These are phyloP conservation scores for Galerina marginata DNA, from an alignment of 768 basidiomycete genomes.

Conservation along the genomic window DNA sequence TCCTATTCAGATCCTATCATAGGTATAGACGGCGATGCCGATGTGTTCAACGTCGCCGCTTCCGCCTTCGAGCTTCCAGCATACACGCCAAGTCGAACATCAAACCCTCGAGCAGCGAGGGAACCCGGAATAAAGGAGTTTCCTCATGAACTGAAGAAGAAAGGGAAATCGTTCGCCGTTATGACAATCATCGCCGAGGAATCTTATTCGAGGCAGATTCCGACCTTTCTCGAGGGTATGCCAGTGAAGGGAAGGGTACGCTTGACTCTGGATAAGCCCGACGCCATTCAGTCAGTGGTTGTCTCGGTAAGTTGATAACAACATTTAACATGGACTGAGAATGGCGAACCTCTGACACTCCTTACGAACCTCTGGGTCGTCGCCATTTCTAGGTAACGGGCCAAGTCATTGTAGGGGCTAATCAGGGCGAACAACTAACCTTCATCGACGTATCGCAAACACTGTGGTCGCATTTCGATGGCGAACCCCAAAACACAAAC, in stretches of 20 bases:
- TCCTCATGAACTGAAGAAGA: slow-evolving; percentile 27
- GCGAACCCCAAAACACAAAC: slow-evolving; percentile 29
- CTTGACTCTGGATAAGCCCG: slow-evolving; percentile 39
- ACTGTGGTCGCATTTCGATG: slow-evolving; percentile 43
- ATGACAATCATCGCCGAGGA: slow-evolving; percentile 52
- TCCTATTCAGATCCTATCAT: background rate
- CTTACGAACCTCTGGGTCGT: background rate
- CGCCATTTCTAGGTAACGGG: slow-evolving; percentile 37
- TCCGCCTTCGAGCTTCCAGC: slow-evolving; percentile 19
- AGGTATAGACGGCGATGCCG: background rate
- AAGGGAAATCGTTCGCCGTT: slow-evolving; percentile 49
- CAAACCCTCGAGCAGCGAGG: background rate
- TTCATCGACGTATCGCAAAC: slow-evolving; percentile 40
- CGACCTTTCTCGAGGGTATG: slow-evolving; percentile 39
- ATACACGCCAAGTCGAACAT: slow-evolving; percentile 17
- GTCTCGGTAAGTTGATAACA: slow-evolving; percentile 45
- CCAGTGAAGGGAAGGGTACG: slow-evolving; percentile 38
- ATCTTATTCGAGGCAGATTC: slow-evolving; percentile 35
- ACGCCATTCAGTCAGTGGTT: slow-evolving; percentile 51
- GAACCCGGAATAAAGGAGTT: slow-evolving; percentile 31
- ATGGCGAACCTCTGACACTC: background rate
- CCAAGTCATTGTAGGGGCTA: slow-evolving; percentile 44
- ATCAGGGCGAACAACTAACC: slow-evolving; percentile 34
- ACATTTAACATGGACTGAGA: background rate
- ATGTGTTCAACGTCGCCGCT: background rate